Percentiles rank a stretch among this genome's conserved stretches.
Conservation (phyloP, 441 rosid species). For the Aleurites moluccanus region DNA sequence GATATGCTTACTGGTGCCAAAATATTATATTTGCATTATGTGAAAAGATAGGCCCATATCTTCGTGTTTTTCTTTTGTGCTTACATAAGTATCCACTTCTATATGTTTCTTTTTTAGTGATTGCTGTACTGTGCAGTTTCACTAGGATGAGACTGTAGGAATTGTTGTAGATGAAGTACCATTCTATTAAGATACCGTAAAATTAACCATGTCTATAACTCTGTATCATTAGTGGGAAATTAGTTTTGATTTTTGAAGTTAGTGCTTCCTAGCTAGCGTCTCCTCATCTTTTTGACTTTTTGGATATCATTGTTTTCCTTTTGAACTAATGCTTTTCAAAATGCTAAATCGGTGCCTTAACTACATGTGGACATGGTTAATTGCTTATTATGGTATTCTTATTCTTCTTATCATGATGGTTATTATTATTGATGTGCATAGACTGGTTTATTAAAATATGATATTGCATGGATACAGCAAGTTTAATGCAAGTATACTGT, state of each 20-base stretch:
- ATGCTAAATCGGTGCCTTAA: neutral
- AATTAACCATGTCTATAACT: neutral
- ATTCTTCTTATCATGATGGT: neutral
- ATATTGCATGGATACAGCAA: neutral
- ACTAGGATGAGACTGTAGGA: conserved; percentile 10
- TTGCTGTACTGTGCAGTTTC: conserved; percentile 6
- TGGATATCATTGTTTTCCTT: neutral
- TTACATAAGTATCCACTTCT: conserved; percentile 22
- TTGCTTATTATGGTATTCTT: neutral
- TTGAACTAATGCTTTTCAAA: neutral
- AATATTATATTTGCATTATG: neutral
- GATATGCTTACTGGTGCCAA: neutral
- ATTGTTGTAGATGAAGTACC: neutral
- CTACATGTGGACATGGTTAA: neutral
- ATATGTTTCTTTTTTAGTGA: conserved; percentile 17
- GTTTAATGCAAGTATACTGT: neutral
- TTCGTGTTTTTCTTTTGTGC: conserved; percentile 18
- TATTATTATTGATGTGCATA: neutral
- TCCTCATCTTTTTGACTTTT: neutral
- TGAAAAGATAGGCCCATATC: conserved; percentile 18
- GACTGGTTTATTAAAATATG: neutral
- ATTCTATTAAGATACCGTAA: neutral
- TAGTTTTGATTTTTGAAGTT: neutral
- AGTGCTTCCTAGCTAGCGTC: neutral
- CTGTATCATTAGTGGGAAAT: too few species aligned